A percentile compares a stretch with the other conserved stretches of the same genome.
Conservation (phyloP, 805 yeast species). For the Naumovozyma castellii region DNA sequence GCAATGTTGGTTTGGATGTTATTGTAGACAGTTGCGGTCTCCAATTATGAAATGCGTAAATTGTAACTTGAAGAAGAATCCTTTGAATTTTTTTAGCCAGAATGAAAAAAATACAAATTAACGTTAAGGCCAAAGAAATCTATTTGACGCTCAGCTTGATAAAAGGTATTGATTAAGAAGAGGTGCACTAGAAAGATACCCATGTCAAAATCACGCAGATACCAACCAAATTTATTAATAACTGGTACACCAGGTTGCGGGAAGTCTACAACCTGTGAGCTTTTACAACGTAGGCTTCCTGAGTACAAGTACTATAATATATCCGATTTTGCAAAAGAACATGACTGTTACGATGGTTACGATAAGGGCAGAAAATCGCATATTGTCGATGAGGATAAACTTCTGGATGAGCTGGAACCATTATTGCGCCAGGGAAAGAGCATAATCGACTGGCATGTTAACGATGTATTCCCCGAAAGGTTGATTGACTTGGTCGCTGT, state of each 20-base stretch:
- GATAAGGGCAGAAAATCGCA: constrained; percentile 79
- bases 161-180: neutral
- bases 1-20: no score
- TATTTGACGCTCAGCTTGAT: no score
- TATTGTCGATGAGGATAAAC: constrained; percentile 86
- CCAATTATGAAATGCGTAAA: no score
- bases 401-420: constrained; percentile 73
- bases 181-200: no score
- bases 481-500: constrained; percentile 89
- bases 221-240: constrained; percentile 65
- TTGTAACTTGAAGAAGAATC: no score
- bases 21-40: no score
- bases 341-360: constrained; percentile 69
- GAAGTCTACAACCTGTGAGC: constrained; percentile 28
- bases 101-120: no score
- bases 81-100: no score
- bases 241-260: constrained; percentile 84
- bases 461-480: constrained; percentile 90
- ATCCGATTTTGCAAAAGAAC: constrained; percentile 71
- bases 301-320: constrained; percentile 49
- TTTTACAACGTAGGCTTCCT: constrained; percentile 24
- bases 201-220: constrained; percentile 14
- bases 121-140: no score
- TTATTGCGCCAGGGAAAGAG: constrained; percentile 75
- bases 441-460: constrained; percentile 95